Evolutionary conservation across 208 protist species (phyloP).

Genomic region (Crithidia expoeki): DNA sequence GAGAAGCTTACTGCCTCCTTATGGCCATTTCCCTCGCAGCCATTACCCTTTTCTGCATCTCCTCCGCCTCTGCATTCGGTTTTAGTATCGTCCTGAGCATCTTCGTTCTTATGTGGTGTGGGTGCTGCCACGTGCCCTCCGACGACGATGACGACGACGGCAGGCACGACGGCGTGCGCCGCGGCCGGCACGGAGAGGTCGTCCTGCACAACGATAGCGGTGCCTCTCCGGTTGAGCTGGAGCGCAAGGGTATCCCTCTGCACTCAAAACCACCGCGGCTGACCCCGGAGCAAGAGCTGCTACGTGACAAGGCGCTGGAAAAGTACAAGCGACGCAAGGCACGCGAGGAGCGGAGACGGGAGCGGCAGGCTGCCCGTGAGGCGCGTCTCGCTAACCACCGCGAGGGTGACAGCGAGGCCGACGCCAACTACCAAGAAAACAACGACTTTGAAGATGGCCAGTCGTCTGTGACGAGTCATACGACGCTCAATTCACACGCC

Average conservation of each 20-base stretch:
- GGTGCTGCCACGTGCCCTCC: conserved; percentile 11
- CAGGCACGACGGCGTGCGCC: not conserved
- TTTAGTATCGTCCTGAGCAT: conserved; percentile 8
- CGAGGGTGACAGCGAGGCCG: conserved; percentile 17
- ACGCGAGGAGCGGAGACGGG: conserved; percentile 24
- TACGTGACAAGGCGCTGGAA: conserved; percentile 34
- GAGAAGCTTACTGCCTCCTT: not conserved
- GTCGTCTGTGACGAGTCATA: conserved; percentile 34
- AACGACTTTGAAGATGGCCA: not conserved
- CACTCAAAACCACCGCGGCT: conserved; percentile 35
- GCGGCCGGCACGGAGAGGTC: not conserved
- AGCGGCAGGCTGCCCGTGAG: conserved; percentile 18
- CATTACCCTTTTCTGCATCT: conserved; percentile 10
- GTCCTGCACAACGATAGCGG: not conserved
- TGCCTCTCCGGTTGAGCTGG: not conserved
- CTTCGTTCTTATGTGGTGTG: conserved; percentile 15
- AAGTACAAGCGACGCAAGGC: conserved; percentile 37
- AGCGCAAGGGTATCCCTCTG: conserved; percentile 42
- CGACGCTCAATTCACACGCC: conserved; percentile 16
- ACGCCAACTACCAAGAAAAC: not conserved
- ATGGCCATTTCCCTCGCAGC: conserved; percentile 7
- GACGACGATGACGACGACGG: not conserved
- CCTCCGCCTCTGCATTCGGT: not conserved
- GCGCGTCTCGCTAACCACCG: conserved; percentile 2
- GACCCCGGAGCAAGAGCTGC: conserved; percentile 29